Conservation (phyloP, 2,329 filamentous ascomycete species). For the Aspergillus sp. region DNA sequence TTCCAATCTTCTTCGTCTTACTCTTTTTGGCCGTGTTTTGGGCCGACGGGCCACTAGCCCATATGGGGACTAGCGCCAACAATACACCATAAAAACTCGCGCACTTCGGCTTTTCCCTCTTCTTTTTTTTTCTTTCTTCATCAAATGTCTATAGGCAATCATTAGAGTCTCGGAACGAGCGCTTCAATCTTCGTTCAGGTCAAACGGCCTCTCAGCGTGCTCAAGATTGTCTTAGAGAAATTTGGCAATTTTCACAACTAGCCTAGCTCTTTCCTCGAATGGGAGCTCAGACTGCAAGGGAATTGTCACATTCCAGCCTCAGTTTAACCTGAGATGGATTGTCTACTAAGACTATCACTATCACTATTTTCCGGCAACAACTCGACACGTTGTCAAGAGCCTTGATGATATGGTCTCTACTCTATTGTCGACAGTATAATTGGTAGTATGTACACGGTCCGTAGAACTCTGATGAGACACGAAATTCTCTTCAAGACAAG, state of each 20-base stretch:
- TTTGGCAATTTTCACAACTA: conserved; percentile 72
- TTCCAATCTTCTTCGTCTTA: conserved; percentile 32
- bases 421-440: background rate
- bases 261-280: conserved; percentile 60
- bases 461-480: background rate
- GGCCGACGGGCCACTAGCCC: conserved; percentile 29
- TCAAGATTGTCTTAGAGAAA: conserved; percentile 94
- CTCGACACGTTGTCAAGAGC: background rate
- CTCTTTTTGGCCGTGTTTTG: conserved; percentile 35
- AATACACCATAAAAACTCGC: conserved; percentile 32
- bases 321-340: background rate
- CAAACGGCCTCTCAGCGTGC: conserved; percentile 83
- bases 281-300: conserved; percentile 55
- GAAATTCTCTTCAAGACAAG: background rate
- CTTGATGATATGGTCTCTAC: background rate
- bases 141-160: conserved; percentile 73
- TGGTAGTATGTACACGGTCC: conserved; percentile 12
- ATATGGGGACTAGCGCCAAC: conserved; percentile 33
- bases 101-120: conserved; percentile 35
- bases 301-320: conserved; percentile 45
- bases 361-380: background rate
- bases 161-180: conserved; percentile 99
- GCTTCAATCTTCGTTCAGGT: conserved; percentile 87
- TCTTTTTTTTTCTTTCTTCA: conserved; percentile 53
- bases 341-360: background rate